phyloP scores from a whole-genome alignment of 164 flowering plant genomes.

The Stephania yunnanensis region DNA sequence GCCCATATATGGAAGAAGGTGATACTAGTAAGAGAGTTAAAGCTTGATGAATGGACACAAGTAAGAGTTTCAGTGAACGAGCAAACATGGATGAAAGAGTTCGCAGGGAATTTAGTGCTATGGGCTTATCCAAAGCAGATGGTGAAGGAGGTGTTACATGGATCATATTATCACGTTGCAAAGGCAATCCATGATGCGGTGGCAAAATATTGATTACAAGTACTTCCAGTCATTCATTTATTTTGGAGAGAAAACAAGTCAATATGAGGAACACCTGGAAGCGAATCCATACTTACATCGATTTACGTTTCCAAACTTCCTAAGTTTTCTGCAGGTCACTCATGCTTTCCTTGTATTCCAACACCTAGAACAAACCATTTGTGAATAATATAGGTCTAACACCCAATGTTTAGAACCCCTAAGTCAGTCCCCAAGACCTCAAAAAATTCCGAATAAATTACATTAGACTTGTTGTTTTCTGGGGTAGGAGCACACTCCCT shows the following conservation, averaged over 20 bases:
- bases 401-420: no score
- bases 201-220: constrained; percentile 6
- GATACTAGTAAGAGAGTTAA: constrained; percentile 13
- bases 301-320: no score
- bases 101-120: constrained; percentile 20
- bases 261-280: constrained; percentile 10
- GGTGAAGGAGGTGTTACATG: constrained; percentile 15
- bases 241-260: constrained; percentile 8
- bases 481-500: no score
- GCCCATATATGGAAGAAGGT: constrained; percentile 19
- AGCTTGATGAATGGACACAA: constrained; percentile 8
- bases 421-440: no score
- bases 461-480: no score
- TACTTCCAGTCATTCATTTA: constrained; percentile 21
- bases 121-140: constrained; percentile 20
- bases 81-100: constrained; percentile 16
- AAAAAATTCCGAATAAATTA: no score
- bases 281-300: no score
- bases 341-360: no score
- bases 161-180: constrained; percentile 9
- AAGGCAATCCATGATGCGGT: constrained; percentile 18
- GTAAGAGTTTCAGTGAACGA: constrained; percentile 23
- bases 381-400: no score
- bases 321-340: no score
- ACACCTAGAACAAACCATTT: no score